Evolutionary conservation across 768 basidiomycete species (phyloP), one percentile per base, ranked within the genome.

Genomic region (Boletus barrowsii): DNA sequence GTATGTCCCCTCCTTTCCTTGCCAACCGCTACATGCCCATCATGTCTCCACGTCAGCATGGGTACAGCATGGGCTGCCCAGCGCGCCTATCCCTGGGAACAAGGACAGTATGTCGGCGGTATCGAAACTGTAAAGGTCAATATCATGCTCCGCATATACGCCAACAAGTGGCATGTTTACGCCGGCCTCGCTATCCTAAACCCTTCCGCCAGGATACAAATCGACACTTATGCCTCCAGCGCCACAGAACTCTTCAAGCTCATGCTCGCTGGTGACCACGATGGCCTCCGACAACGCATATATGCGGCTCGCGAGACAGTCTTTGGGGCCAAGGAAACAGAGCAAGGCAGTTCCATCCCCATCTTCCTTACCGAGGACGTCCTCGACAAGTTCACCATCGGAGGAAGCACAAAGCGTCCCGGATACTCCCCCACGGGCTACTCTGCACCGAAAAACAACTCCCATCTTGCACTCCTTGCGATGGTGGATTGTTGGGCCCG

Each of bases 401-500:
- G 90, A 0, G 76, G 75, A 24, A 56, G 46, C 59, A 65, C 20
- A 39, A 61, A 51, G 22, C 57, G 29, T 10, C 15, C 17, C 32
- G 40, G 41, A 47, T 48, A 63, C 42, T 49, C 55, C 15, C 49
- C 55, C 20, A 51, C 53, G 4, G 56, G 51, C 13, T 44, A 33
- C 39, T 53, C 18, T 49, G 53, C 61, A 3, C 69, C 59, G 51
- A 70, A 58, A 5, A 82, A 82, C 9, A 98, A 98, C 68, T 95
- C 93, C 1, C 96, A 99, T 68, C 83, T 98, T 51, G 87, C 92
- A 10, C 79, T 99, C 9, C 83, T 98, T 45, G 94, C 95, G 15
- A 98, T 99, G 94, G 97, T 98, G 18, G 97, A 99, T 72, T 95
- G 91, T 63, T 99, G 97, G 97, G 88, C 91, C 9, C 81, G 82